Evolutionary conservation across 2,329 filamentous ascomycete genomes (phyloP), one percentile per base, ranked within the genome.

Genomic region (Phaeophleospora eucalypticola): DNA sequence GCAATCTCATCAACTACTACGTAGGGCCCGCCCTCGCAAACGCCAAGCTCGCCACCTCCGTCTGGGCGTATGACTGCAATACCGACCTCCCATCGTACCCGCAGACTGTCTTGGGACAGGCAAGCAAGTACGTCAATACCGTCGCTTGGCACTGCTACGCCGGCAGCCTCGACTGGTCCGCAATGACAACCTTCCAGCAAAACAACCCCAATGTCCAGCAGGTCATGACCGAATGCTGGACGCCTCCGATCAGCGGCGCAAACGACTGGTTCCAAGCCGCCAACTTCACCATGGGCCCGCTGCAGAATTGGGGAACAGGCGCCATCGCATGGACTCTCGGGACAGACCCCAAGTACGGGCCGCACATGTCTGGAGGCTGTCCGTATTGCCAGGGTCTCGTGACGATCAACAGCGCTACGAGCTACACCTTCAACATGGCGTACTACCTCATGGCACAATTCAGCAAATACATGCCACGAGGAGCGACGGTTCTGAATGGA

Each of bases 181-280:
- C 41, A 4, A 46, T 57, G 17, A 51, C 49, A n/a, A 41, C 43
- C 18, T 57, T 54, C 49, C 36, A 47, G 9, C 39, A 43, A 2
- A 48, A 43, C 16, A 54, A 53, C 40, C 38, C 54, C 3, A 44
- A 37, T 17, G 46, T 53, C 10, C 41, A 40, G 12, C 54, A 57
- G 40, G 53, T 54, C 48, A 57, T 57, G 54, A 49, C 46, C 7
- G 54, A 57, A 46, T 57, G 54, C 40, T 57, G 48, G 49, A 57
- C 54, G 1, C 49, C 54, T n/a, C 16, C 44, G 16, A 39, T 42
- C 36, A 16, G 19, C 16, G 21, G 37, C 20, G 8, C 10, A 12
- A 24, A 19, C 21, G 18, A 36, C 6, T 54, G 52, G 52, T 49
- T 48, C 43, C 47, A 52, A 10, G 54, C 49, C 29, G 52, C 54